Evolutionary conservation across 768 basidiomycete species (phyloP).

Genomic region (Russula lepida): DNA sequence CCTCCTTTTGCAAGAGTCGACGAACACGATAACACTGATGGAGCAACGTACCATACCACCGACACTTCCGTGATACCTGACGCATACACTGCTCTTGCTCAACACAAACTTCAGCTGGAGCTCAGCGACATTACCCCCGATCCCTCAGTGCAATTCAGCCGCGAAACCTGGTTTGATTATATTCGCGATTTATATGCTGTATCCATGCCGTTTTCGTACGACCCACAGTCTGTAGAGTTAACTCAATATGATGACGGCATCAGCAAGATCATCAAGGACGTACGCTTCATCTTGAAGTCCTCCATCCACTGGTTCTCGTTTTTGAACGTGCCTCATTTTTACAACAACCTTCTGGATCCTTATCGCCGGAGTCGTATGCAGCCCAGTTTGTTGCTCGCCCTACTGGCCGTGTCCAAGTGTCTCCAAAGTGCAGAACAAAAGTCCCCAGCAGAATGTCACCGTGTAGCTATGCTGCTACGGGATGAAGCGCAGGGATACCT

Average conservation of each 20-base stretch:
- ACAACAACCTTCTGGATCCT: slow-evolving; percentile 51
- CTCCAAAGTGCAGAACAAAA: slow-evolving; percentile 62
- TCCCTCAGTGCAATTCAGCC: slow-evolving; percentile 58
- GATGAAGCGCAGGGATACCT: slow-evolving; percentile 63
- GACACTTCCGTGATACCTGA: background rate
- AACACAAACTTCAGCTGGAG: slow-evolving; percentile 8
- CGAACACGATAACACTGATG: background rate
- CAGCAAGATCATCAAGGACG: slow-evolving; percentile 42
- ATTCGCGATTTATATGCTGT: slow-evolving; percentile 46
- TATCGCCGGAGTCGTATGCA: slow-evolving; percentile 47
- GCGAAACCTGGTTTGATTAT: slow-evolving; percentile 76
- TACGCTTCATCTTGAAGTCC: slow-evolving; percentile 54
- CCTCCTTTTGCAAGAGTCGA: background rate
- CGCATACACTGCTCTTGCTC: background rate
- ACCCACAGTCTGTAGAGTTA: slow-evolving; percentile 25
- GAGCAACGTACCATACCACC: background rate
- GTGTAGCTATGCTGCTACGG: slow-evolving; percentile 49
- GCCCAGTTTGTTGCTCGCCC: slow-evolving; percentile 54
- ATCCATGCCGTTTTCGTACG: background rate
- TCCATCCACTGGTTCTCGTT: slow-evolving; percentile 71
- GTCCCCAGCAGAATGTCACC: slow-evolving; percentile 41
- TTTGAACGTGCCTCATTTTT: slow-evolving; percentile 63
- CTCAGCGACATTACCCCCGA: slow-evolving; percentile 28
- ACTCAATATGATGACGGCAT: slow-evolving; percentile 41
- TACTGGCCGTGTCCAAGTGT: slow-evolving; percentile 58